phyloP scores from a whole-genome alignment of 1,284 basidiomycete genomes.

The Apiotrichum siamense region DNA sequence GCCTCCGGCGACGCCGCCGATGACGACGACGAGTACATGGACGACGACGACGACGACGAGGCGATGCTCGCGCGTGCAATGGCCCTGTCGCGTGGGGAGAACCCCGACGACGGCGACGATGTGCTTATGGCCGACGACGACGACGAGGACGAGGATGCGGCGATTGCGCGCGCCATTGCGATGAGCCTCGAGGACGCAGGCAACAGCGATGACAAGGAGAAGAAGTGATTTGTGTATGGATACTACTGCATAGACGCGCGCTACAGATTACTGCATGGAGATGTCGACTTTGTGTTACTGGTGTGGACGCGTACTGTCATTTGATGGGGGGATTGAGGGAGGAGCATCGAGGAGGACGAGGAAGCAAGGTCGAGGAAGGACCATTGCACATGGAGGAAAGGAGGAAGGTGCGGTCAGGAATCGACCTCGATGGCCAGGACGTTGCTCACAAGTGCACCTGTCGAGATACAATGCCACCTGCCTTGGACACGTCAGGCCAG shows the following conservation, averaged over 20 bases:
- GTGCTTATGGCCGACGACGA: conserved; percentile 41
- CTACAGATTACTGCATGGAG: neutral
- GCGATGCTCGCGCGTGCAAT: conserved; percentile 40
- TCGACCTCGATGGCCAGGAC: no score
- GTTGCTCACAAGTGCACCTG: no score
- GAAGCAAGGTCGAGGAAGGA: no score
- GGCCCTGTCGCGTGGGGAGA: conserved; percentile 37
- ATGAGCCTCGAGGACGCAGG: conserved; percentile 53
- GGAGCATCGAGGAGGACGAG: no score
- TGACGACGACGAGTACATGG: conserved; percentile 15
- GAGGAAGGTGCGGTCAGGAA: no score
- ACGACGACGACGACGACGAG: conserved; percentile 36
- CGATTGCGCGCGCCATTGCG: conserved; percentile 59
- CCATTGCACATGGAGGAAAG: no score
- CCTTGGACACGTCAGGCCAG: no score
- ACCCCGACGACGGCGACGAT: conserved; percentile 32
- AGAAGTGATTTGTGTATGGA: conserved; percentile 7
- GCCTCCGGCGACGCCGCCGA: conserved; percentile 25
- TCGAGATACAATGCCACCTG: no score
- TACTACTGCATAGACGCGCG: no score
- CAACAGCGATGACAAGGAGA: conserved; percentile 28
- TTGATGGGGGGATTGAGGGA: no score
- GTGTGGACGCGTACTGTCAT: no score
- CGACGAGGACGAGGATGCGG: conserved; percentile 54
- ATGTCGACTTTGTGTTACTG: neutral